Evolutionary conservation across 768 basidiomycete species (phyloP).

Genomic region (Strobilomyces confusus): DNA sequence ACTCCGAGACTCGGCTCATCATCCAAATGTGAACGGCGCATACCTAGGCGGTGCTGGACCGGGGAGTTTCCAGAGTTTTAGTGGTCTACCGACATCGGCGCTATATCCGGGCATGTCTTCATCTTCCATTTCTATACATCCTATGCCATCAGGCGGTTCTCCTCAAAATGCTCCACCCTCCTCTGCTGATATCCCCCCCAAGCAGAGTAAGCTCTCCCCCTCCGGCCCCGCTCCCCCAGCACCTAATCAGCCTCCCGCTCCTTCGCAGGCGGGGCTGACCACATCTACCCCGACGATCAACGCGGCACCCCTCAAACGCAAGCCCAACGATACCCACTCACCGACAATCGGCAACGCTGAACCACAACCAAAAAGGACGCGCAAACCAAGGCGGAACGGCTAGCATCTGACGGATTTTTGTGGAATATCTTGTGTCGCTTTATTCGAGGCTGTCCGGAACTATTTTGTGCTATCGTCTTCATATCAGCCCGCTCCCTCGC

Average conservation of each 20-base stretch:
- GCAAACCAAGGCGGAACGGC: slow-evolving; percentile 54
- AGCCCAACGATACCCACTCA: slow-evolving; percentile 43
- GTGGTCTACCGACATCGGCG: slow-evolving; percentile 36
- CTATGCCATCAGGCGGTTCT: slow-evolving; percentile 38
- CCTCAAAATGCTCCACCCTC: slow-evolving; percentile 45
- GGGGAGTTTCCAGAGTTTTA: slow-evolving; percentile 23
- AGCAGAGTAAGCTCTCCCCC: slow-evolving; percentile 59
- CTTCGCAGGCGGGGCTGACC: slow-evolving; percentile 39
- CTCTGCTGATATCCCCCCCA: slow-evolving; percentile 54
- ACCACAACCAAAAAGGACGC: slow-evolving; percentile 48
- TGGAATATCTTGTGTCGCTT: slow-evolving; percentile 33
- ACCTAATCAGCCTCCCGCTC: slow-evolving; percentile 37
- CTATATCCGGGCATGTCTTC: slow-evolving; percentile 43
- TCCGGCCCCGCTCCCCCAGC: slow-evolving; percentile 38
- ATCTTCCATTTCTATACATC: slow-evolving; percentile 43
- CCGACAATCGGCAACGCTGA: slow-evolving; percentile 48
- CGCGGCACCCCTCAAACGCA: slow-evolving; percentile 54
- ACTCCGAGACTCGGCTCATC: slow-evolving; percentile 32
- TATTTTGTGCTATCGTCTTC: slow-evolving; percentile 27
- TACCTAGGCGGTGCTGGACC: slow-evolving; percentile 19
- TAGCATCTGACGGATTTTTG: slow-evolving; percentile 32
- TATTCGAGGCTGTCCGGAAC: slow-evolving; percentile 26
- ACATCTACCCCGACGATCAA: slow-evolving; percentile 47
- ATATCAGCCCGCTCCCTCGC: slow-evolving; percentile 11
- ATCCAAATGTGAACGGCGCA: slow-evolving; percentile 12